Evolutionary conservation across 2,329 filamentous ascomycete species (phyloP).

Genomic region (Xenosphaeropsis pyriputrescens): DNA sequence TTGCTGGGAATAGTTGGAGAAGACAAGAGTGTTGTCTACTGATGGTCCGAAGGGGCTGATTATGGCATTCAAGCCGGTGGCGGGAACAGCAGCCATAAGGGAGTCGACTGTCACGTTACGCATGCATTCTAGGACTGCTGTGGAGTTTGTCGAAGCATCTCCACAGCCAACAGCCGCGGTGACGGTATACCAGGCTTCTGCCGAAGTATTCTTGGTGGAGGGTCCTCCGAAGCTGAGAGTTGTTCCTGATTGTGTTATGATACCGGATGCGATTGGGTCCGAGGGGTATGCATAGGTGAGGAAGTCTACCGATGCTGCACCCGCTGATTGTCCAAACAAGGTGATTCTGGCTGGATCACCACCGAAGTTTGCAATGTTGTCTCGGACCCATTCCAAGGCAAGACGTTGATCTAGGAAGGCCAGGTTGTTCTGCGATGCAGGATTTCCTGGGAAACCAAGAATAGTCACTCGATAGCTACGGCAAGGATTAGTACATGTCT

Average conservation of each 20-base stretch:
- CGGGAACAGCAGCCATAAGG: constrained; percentile 8
- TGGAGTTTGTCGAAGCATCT: constrained; percentile 7
- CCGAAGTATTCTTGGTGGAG: constrained; percentile 5
- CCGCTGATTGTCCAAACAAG: constrained; percentile 12
- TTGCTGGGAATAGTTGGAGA: constrained; percentile 10
- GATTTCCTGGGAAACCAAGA: constrained; percentile 9
- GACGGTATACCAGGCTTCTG: constrained; percentile 12
- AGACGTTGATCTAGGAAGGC: constrained; percentile 46
- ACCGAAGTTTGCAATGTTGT: constrained; percentile 41
- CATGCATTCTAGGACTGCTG: constrained; percentile 14
- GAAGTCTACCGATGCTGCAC: constrained; percentile 8
- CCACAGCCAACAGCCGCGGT: constrained; percentile 14
- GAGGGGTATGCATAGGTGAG: constrained; percentile 7
- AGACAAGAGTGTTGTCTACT: constrained; percentile 13
- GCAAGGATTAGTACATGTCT: background rate
- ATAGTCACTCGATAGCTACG: constrained; percentile 9
- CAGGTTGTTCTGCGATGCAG: constrained; percentile 5
- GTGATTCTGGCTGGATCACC: constrained; percentile 28
- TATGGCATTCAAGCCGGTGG: constrained; percentile 3
- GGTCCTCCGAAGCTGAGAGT: constrained; percentile 12
- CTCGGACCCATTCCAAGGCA: constrained; percentile 41
- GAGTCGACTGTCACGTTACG: constrained; percentile 6
- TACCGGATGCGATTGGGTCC: constrained; percentile 9
- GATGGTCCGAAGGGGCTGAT: constrained; percentile 13
- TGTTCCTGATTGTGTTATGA: constrained; percentile 19